phyloP scores from a whole-genome alignment of 1,284 basidiomycete genomes.

The Moesziomyces parantarcticus region DNA sequence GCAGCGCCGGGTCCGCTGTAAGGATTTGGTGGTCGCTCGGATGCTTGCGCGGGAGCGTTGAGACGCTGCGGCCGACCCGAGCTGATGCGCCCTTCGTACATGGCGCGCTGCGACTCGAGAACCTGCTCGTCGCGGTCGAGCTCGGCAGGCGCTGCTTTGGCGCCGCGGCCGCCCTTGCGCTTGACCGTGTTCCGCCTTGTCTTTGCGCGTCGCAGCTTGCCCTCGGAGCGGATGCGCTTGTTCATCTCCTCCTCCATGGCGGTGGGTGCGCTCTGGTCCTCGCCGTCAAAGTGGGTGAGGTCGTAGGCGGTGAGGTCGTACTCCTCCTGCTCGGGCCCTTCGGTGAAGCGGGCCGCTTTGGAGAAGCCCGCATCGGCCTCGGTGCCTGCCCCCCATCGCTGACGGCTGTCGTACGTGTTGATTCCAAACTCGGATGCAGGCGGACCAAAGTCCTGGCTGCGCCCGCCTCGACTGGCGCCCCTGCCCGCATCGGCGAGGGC shows the following conservation, averaged over 20 bases:
- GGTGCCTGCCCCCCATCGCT: conserved; percentile 5
- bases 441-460: conserved; percentile 11
- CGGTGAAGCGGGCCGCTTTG: conserved; percentile 53
- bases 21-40: conserved; percentile 12
- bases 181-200: conserved; percentile 60
- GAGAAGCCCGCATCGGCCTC: conserved; percentile 13
- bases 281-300: conserved; percentile 82
- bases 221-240: conserved; percentile 75
- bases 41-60: conserved; percentile 14
- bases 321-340: conserved; percentile 70
- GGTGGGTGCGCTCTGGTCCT: conserved; percentile 74
- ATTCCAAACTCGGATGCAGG: conserved; percentile 11
- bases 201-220: conserved; percentile 75
- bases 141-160: conserved; percentile 18
- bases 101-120: conserved; percentile 43
- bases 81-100: conserved; percentile 40
- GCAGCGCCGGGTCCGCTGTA: not conserved
- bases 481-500: conserved; percentile 15
- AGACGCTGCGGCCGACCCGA: conserved; percentile 17
- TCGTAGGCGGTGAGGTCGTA: conserved; percentile 74
- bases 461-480: conserved; percentile 7
- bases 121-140: conserved; percentile 33
- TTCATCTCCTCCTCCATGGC: conserved; percentile 77
- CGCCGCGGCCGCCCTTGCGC: conserved; percentile 39
- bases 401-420: conserved; percentile 12